Conservation (phyloP, 2,329 filamentous ascomycete genomes). For the Arthroderma sp. region DNA sequence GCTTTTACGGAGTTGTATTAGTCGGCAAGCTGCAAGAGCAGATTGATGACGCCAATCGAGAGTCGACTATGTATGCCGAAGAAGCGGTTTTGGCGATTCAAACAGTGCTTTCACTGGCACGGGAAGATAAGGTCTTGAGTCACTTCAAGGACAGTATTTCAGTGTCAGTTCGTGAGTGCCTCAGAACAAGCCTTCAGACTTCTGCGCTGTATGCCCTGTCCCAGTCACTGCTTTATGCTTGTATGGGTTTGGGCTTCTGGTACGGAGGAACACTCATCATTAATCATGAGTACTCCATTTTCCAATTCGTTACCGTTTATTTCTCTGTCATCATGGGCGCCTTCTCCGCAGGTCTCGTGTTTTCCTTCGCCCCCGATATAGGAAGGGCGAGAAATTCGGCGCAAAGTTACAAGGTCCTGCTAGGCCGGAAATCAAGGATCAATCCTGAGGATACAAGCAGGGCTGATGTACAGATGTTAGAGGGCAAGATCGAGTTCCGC, state of each 20-base stretch:
- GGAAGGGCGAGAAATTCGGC: constrained; percentile 81
- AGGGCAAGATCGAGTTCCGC: constrained; percentile 78
- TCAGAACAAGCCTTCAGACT: constrained; percentile 62
- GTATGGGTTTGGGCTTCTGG: constrained; percentile 82
- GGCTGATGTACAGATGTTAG: constrained; percentile 45
- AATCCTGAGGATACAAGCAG: constrained; percentile 68
- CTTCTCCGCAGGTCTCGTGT: constrained; percentile 79
- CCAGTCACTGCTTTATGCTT: constrained; percentile 71
- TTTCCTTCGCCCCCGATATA: constrained; percentile 84
- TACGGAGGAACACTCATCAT: constrained; percentile 70
- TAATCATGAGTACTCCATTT: constrained; percentile 56
- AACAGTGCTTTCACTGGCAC: constrained; percentile 79
- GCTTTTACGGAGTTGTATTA: constrained; percentile 77
- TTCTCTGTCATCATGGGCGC: constrained; percentile 77
- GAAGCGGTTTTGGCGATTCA: constrained; percentile 88
- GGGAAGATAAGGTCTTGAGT: constrained; percentile 64
- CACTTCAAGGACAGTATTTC: constrained; percentile 58
- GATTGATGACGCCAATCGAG: constrained; percentile 65
- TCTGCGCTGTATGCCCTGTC: constrained; percentile 69
- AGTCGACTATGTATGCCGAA: constrained; percentile 73
- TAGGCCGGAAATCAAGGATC: constrained; percentile 68
- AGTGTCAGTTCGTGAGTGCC: constrained; percentile 50
- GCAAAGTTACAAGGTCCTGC: constrained; percentile 62
- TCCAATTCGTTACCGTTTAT: constrained; percentile 89
- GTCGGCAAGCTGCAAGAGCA: constrained; percentile 65